Evolutionary conservation across 2,329 filamentous ascomycete genomes (phyloP), one percentile per base, ranked within the genome.

Genomic region (Trichoderma endophyticum): DNA sequence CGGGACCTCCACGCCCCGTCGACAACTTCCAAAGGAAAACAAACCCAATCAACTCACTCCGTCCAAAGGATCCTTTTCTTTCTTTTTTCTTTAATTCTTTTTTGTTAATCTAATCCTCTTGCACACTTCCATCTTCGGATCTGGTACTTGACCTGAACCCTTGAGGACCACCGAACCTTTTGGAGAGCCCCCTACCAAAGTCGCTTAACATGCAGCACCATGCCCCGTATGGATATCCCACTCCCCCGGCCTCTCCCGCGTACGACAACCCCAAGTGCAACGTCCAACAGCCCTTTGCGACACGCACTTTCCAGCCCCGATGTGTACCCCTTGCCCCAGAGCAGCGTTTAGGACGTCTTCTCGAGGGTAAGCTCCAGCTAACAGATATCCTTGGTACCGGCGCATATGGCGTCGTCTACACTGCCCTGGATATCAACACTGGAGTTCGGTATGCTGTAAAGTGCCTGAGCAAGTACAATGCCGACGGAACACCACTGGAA

Each of bases 401-500:
- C 77, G 96, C 96, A 72, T 99, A 99, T 83, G 96, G 96, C 75
- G 95, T 98, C 56, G 96, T 99, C 30, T 98, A 98, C 85, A 90
- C 91, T 75, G 95, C 95, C 78, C 86, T 93, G 83, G 95, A 96
- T 84, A 89, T 95, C 80, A 91, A 91, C 80, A 95, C 91, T 76
- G 89, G 92, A 80, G 88, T 90, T 72, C 91, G 90, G 75, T 99
- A 97, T 86, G 96, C 96, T 75, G 95, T 99, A 80, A 99, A 99
- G 87, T 95, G 95, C 73, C 88, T 99, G 80, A 96, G 94, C 90
- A 98, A 97, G 84, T 88, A 91, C 82, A 96, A 95, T 82, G 79
- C 87, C 75, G 88, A 91, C 80, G 89, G 89, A 75, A 86, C 87
- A 14, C 88, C 88, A 43, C 86, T 98, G 85, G 95, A 98, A 83